These are phyloP conservation scores for Diaporthe citriasiana DNA, from an alignment of 2,329 filamentous ascomycete genomes.

Conservation along the genomic window DNA sequence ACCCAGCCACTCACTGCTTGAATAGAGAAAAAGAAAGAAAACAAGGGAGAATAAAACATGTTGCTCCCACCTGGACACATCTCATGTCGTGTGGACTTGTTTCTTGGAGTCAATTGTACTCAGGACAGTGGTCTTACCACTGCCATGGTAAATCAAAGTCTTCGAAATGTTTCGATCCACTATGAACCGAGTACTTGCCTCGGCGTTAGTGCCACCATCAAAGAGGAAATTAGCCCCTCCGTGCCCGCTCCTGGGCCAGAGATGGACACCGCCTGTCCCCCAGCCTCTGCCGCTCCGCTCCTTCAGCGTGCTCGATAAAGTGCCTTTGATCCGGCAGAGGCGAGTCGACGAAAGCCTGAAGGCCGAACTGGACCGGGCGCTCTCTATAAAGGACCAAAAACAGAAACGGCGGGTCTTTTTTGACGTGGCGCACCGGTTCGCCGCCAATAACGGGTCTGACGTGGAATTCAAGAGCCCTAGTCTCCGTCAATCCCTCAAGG, in stretches of 20 bases:
- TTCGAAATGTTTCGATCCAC: background rate
- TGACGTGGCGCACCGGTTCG: background rate
- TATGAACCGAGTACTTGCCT: background rate
- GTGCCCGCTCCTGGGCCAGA: background rate
- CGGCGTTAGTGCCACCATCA: background rate
- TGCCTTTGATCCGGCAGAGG: background rate
- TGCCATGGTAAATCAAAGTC: background rate
- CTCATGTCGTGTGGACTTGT: background rate
- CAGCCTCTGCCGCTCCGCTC: background rate
- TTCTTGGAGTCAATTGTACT: background rate
- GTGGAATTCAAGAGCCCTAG: background rate
- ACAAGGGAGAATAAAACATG: background rate
- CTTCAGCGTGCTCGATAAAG: background rate
- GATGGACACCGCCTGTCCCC: background rate
- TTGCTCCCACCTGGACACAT: background rate
- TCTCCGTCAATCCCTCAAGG: too few relatives aligned
- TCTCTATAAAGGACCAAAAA: background rate
- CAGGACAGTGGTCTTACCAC: background rate
- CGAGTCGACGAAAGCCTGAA: background rate
- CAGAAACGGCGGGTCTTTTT: background rate
- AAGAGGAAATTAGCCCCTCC: background rate
- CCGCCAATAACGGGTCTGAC: background rate
- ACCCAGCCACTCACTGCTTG: background rate
- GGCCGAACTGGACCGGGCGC: background rate
- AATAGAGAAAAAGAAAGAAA: background rate